Conservation (phyloP, 106 monocot genomes). For the Hemerocallis citrina region DNA sequence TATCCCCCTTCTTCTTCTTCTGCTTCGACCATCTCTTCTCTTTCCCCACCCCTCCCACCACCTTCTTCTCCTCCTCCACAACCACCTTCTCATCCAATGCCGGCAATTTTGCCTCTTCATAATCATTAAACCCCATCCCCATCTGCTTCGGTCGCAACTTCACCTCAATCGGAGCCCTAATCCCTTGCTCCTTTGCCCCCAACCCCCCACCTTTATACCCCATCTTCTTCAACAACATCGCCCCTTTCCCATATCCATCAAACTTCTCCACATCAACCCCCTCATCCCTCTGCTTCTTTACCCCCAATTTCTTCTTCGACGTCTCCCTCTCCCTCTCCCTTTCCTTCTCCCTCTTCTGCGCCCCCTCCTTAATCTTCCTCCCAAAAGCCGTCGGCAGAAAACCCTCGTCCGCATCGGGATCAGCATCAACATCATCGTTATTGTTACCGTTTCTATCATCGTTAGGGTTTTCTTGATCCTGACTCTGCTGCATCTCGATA, state of each 20-base stretch:
- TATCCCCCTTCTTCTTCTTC: conserved; percentile 51
- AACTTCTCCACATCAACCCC: conserved; percentile 32
- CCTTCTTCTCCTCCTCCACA: conserved; percentile 27
- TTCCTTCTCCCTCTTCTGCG: conserved; percentile 30
- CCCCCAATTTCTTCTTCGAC: too few species aligned
- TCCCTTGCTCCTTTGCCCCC: conserved; percentile 84
- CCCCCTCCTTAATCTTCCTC: conserved; percentile 51
- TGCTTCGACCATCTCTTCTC: conserved; percentile 78
- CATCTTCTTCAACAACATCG: conserved; percentile 78
- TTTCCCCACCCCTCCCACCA: conserved; percentile 10
- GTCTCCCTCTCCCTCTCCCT: too few species aligned
- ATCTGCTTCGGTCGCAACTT: conserved; percentile 66
- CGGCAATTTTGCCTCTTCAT: conserved; percentile 66
- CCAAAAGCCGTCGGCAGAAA: conserved; percentile 72
- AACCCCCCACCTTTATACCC: conserved; percentile 80
- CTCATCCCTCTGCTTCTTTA: conserved; percentile 5
- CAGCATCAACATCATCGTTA: conserved; percentile 14
- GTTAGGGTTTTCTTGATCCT: too few species aligned
- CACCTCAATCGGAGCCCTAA: conserved; percentile 49
- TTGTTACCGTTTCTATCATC: too few species aligned
- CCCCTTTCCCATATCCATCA: conserved; percentile 49
- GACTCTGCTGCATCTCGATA: too few species aligned
- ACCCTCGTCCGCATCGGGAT: too few species aligned
- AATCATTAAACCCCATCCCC: conserved; percentile 90
- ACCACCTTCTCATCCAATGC: conserved; percentile 24